phyloP scores from a whole-genome alignment of 2,329 filamentous ascomycete genomes.

The Aspergillus sp. region DNA sequence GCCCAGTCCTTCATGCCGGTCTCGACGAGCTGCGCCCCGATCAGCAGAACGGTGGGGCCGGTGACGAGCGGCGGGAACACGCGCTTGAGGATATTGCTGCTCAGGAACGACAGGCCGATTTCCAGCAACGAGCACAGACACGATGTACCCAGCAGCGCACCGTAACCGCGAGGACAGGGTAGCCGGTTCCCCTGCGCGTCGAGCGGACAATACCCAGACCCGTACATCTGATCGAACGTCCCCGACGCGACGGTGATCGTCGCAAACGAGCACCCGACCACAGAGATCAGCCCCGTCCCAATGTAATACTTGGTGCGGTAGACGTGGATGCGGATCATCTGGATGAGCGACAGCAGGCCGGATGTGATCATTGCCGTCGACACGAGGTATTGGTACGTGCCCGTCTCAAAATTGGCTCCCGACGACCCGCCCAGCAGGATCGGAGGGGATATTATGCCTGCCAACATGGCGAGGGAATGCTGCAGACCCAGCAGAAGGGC shows the following conservation, averaged over 20 bases:
- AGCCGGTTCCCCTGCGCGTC: slow-evolving; percentile 50
- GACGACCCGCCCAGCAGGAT: slow-evolving; percentile 51
- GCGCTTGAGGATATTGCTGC: slow-evolving; percentile 50
- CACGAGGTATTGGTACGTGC: slow-evolving; percentile 56
- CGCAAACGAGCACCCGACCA: slow-evolving; percentile 61
- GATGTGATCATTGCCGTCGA: slow-evolving; percentile 62
- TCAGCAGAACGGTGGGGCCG: slow-evolving; percentile 58
- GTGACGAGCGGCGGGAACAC: slow-evolving; percentile 63
- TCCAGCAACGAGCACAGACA: slow-evolving; percentile 46
- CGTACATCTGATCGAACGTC: slow-evolving; percentile 56
- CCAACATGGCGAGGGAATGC: slow-evolving; percentile 60
- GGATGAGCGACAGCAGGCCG: slow-evolving; percentile 56
- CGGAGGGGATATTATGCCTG: slow-evolving; percentile 54
- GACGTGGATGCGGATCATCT: slow-evolving; percentile 60
- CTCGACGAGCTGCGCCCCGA: slow-evolving; percentile 56
- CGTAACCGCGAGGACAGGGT: slow-evolving; percentile 59
- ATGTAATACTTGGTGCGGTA: slow-evolving; percentile 54
- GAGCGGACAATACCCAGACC: slow-evolving; percentile 53
- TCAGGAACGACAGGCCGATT: slow-evolving; percentile 57
- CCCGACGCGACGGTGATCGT: slow-evolving; percentile 58
- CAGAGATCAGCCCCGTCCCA: slow-evolving; percentile 59
- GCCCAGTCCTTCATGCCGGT: slow-evolving; percentile 61
- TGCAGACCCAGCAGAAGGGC: slow-evolving; percentile 61
- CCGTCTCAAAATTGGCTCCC: slow-evolving; percentile 50
- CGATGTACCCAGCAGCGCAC: slow-evolving; percentile 53